phyloP scores from a whole-genome alignment of 768 basidiomycete species.

The Leucocoprinus sp. region DNA sequence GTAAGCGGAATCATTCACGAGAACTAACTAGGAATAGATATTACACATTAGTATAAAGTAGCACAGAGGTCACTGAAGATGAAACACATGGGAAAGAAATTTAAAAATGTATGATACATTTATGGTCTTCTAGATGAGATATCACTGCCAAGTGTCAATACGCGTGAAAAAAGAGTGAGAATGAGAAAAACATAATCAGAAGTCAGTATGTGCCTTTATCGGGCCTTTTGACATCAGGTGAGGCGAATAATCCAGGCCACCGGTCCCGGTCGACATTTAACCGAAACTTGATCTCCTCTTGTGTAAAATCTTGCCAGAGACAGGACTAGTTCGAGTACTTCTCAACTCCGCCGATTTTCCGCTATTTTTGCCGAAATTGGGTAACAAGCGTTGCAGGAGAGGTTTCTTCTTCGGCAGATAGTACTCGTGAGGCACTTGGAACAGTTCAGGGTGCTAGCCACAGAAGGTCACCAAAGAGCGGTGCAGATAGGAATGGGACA shows the following conservation, averaged over 20 bases:
- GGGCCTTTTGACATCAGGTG: no score
- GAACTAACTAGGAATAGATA: neutral
- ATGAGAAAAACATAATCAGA: no score
- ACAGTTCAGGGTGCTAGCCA: conserved; percentile 10
- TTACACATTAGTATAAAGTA: neutral
- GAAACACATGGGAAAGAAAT: neutral
- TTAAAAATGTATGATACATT: conserved; percentile 8
- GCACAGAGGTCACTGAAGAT: neutral
- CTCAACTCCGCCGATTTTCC: neutral
- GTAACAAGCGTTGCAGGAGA: conserved; percentile 16
- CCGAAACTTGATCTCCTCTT: conserved; percentile 5
- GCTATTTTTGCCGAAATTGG: conserved; percentile 12
- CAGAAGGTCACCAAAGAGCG: neutral
- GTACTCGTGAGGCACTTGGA: conserved; percentile 13
- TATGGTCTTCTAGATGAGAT: no score
- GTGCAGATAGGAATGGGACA: neutral
- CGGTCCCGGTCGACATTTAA: no score
- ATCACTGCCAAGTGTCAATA: no score
- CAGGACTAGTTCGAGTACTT: neutral
- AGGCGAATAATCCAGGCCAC: no score
- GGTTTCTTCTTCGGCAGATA: conserved; percentile 12
- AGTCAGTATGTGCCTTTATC: no score
- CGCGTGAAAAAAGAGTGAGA: no score
- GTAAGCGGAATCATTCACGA: neutral
- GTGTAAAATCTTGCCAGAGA: neutral